These are phyloP conservation scores for Neurospora sp. DNA, from an alignment of 495 filamentous ascomycete genomes.

Conservation along the genomic window DNA sequence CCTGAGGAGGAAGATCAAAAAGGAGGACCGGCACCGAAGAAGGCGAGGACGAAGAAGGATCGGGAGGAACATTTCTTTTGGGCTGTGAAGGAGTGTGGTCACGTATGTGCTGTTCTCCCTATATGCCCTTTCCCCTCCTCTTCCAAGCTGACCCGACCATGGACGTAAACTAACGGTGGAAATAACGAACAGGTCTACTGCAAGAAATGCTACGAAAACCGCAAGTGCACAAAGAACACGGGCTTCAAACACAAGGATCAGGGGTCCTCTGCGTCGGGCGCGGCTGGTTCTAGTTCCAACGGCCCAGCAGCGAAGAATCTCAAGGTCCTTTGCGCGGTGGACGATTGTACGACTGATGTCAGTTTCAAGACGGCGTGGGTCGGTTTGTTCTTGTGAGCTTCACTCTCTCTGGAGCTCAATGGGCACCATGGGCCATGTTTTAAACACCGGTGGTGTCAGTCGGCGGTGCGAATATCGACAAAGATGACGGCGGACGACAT, in stretches of 20 bases:
- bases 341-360: conserved; percentile 32
- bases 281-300: conserved; percentile 10
- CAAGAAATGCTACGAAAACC: conserved; percentile 32
- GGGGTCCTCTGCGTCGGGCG: neutral
- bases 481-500: neutral
- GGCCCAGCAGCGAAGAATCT: neutral
- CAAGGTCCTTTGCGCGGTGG: conserved; percentile 30
- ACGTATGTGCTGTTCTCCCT: conserved; percentile 24
- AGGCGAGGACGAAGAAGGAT: conserved; percentile 28
- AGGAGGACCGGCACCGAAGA: conserved; percentile 22
- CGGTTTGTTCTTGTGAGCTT: neutral
- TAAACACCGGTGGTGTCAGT: neutral
- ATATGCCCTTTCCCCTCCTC: neutral
- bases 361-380: neutral
- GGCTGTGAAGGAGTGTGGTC: conserved; percentile 40
- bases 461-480: neutral
- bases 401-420: neutral
- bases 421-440: too few relatives aligned
- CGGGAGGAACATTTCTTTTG: conserved; percentile 40
- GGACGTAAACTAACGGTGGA: neutral
- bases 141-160: neutral
- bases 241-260: conserved; percentile 4
- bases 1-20: conserved; percentile 17
- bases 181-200: conserved; percentile 32
- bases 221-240: conserved; percentile 17